These are phyloP conservation scores for Spongospora subterranea DNA, from an alignment of 208 protist genomes.

Conservation along the genomic window DNA sequence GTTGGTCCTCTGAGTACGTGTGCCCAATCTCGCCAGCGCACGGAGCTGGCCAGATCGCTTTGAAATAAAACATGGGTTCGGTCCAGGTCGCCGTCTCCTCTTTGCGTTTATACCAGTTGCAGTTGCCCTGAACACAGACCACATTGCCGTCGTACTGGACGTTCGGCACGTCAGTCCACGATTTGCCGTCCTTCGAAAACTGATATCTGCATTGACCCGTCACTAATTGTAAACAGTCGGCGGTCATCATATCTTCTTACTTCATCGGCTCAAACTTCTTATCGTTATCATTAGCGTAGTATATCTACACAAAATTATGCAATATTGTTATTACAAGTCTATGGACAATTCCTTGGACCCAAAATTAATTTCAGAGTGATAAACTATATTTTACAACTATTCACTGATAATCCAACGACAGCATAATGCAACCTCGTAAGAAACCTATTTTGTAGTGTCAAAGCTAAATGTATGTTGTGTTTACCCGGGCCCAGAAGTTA, in stretches of 20 bases:
- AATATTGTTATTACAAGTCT: too few relatives aligned
- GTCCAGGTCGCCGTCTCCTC: background rate
- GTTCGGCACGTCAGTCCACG: background rate
- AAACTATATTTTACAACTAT: too few relatives aligned
- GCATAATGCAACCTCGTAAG: too few relatives aligned
- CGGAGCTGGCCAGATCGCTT: slow-evolving; percentile 54
- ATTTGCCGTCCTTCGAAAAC: slow-evolving; percentile 8
- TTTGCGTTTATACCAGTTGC: slow-evolving; percentile 38
- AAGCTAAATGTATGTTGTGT: background rate
- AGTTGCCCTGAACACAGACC: background rate
- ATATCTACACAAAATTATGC: too few relatives aligned
- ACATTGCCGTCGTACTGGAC: background rate
- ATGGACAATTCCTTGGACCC: too few relatives aligned
- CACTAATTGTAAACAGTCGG: background rate
- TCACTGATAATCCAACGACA: too few relatives aligned
- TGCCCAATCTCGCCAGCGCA: slow-evolving; percentile 3
- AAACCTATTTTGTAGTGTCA: too few relatives aligned
- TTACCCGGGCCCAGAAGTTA: slow-evolving; percentile 19
- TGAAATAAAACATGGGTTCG: background rate
- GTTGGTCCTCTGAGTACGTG: background rate
- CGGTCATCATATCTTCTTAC: background rate
- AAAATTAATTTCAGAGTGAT: background rate
- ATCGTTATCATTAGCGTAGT: slow-evolving; percentile 41
- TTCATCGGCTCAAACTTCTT: slow-evolving; percentile 26
- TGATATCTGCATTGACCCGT: too few relatives aligned